phyloP scores from a whole-genome alignment of 108 stramenopile species.

The Cyclotella kingstonii region DNA sequence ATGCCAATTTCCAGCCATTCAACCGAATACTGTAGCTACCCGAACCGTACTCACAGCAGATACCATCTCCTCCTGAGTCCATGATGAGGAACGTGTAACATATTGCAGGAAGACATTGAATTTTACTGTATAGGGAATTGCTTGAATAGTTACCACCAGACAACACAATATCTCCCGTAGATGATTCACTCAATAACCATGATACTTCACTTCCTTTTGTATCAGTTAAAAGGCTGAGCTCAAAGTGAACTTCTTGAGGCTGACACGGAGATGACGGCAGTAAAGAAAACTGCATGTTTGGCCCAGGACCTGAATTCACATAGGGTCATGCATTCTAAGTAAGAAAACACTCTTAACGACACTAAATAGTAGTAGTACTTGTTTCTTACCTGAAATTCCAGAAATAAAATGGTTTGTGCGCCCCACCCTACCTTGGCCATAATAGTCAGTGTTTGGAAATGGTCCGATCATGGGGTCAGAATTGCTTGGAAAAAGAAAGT shows the following conservation, averaged over 20 bases:
- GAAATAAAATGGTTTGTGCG: slow-evolving; percentile 36
- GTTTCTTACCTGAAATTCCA: slow-evolving; percentile 25
- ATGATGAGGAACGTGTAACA: slow-evolving; percentile 34
- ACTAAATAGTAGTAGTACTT: too few species aligned
- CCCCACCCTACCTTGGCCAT: slow-evolving; percentile 16
- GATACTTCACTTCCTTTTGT: slow-evolving; percentile 31
- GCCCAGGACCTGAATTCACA: slow-evolving; percentile 10
- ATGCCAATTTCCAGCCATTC: slow-evolving; percentile 34
- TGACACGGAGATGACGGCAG: slow-evolving; percentile 34
- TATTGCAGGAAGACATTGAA: slow-evolving; percentile 22
- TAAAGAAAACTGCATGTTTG: slow-evolving; percentile 30
- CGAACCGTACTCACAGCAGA: slow-evolving; percentile 26
- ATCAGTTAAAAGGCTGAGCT: slow-evolving; percentile 26
- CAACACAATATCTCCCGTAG: slow-evolving; percentile 3
- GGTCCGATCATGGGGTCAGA: slow-evolving; percentile 32
- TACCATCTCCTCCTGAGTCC: slow-evolving; percentile 33
- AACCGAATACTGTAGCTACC: slow-evolving; percentile 33
- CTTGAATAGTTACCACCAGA: slow-evolving; percentile 19
- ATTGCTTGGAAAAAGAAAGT: slow-evolving; percentile 31
- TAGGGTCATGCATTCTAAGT: neutral
- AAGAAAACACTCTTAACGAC: neutral
- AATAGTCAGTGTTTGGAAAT: slow-evolving; percentile 48
- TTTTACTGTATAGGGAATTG: slow-evolving; percentile 10
- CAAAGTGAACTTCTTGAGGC: slow-evolving; percentile 27
- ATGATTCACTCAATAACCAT: slow-evolving; percentile 16